Evolutionary conservation across 1,284 basidiomycete genomes (phyloP).

Genomic region (Cutaneotrichosporon cavernicola): DNA sequence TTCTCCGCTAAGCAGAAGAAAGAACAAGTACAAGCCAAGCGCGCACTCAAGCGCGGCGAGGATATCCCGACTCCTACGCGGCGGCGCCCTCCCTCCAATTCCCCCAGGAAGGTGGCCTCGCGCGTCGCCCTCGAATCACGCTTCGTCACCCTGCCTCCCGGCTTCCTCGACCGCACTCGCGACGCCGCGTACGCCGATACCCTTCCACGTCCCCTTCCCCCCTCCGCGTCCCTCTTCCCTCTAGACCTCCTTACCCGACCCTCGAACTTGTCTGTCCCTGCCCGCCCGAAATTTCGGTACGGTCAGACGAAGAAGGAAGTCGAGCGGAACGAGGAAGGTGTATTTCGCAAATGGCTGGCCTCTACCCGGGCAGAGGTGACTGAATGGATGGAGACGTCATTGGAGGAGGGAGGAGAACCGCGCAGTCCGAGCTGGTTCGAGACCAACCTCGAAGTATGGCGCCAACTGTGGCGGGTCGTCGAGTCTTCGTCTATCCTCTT

Average conservation of each 20-base stretch:
- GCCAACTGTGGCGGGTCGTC: conserved; percentile 79
- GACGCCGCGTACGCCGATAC: conserved; percentile 59
- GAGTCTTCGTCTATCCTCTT: conserved; percentile 82
- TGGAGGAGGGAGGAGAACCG: conserved; percentile 24
- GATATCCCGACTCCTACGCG: conserved; percentile 20
- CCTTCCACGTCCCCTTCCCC: conserved; percentile 63
- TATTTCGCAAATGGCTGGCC: conserved; percentile 71
- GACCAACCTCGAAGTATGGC: conserved; percentile 86
- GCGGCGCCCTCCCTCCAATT: not conserved
- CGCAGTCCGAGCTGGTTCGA: conserved; percentile 68
- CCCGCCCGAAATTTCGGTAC: conserved; percentile 75
- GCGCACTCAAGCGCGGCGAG: conserved; percentile 72
- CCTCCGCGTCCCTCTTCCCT: conserved; percentile 56
- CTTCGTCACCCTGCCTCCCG: conserved; percentile 65
- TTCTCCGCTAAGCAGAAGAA: conserved; percentile 68
- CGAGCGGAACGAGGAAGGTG: conserved; percentile 75
- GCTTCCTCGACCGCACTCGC: conserved; percentile 67
- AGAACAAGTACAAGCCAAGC: conserved; percentile 66
- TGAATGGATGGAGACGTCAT: conserved; percentile 56
- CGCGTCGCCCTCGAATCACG: conserved; percentile 33
- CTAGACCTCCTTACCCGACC: conserved; percentile 32
- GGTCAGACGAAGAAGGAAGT: conserved; percentile 83
- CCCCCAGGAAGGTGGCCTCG: not conserved
- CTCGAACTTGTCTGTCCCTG: conserved; percentile 58
- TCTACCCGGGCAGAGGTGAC: conserved; percentile 62